These are phyloP conservation scores for Myxozyma mucilagina DNA, from an alignment of 805 yeast genomes.

Conservation along the genomic window DNA sequence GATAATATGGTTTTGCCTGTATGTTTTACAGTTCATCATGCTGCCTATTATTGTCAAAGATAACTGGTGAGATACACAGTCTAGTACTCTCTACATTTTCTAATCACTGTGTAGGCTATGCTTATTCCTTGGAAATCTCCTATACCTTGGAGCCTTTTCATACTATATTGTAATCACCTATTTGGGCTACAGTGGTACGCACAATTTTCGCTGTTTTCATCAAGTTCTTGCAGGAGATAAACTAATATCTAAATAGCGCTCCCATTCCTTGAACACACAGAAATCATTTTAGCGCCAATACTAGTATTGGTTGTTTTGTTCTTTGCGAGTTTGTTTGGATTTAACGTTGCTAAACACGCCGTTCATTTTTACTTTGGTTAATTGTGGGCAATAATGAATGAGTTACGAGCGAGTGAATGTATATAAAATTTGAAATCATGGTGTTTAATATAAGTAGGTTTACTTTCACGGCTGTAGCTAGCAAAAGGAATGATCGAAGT, in stretches of 20 bases:
- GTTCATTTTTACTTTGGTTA: constrained; percentile 45
- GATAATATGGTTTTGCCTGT: constrained; percentile 72
- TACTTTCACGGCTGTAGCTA: no score
- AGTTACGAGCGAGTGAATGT: no score
- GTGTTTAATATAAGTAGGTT: background rate
- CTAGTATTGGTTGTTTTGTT: constrained; percentile 46
- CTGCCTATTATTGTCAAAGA: constrained; percentile 69
- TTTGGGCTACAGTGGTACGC: constrained; percentile 83
- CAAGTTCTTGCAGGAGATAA: background rate
- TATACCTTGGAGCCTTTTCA: constrained; percentile 70
- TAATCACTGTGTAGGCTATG: constrained; percentile 44
- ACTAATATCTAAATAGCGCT: constrained; percentile 40
- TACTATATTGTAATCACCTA: constrained; percentile 80
- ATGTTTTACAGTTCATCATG: constrained; percentile 70
- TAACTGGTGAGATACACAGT: constrained; percentile 46
- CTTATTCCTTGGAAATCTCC: constrained; percentile 71
- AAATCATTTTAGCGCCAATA: constrained; percentile 62
- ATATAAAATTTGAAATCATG: background rate
- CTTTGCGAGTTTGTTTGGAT: constrained; percentile 62
- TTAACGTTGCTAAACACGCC: constrained; percentile 73
- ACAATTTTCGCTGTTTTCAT: no score
- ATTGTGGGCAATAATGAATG: background rate
- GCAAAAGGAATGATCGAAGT: no score
- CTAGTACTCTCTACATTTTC: background rate
- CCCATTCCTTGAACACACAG: constrained; percentile 65